Conservation (phyloP, 2,329 filamentous ascomycete species). For the Pseudocercospora fuligena region DNA sequence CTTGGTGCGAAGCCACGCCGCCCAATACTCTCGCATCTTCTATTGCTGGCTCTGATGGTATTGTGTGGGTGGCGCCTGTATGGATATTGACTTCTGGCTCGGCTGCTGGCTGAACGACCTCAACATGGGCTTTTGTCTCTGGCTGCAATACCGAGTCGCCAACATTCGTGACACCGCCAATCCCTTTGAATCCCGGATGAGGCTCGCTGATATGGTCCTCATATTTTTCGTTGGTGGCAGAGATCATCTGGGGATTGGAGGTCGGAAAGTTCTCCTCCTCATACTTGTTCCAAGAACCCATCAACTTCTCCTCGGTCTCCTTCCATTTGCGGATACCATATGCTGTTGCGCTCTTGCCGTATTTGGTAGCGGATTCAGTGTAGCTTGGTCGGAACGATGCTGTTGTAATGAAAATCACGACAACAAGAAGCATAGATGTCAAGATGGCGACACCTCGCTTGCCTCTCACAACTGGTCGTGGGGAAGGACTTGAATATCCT, state of each 20-base stretch:
- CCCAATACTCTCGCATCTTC: background rate
- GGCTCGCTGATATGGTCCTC: conserved; percentile 6
- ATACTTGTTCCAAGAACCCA: conserved; percentile 20
- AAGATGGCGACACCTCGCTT: conserved; percentile 19
- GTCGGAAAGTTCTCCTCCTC: conserved; percentile 21
- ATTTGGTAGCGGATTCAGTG: conserved; percentile 5
- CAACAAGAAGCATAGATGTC: conserved; percentile 18
- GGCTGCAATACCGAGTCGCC: conserved; percentile 1
- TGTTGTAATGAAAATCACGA: conserved; percentile 20
- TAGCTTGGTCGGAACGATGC: conserved; percentile 19
- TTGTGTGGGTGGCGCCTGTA: background rate
- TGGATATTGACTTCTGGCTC: background rate
- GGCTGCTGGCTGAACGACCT: background rate
- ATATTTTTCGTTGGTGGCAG: conserved; percentile 4
- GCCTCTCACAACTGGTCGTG: conserved; percentile 12
- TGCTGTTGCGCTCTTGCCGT: conserved; percentile 9
- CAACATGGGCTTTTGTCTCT: background rate
- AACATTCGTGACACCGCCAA: background rate
- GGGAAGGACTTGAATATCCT: background rate
- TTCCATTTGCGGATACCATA: conserved; percentile 20
- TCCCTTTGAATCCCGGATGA: conserved; percentile 3
- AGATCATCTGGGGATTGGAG: conserved; percentile 15
- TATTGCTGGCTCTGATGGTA: background rate
- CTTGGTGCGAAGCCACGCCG: background rate
- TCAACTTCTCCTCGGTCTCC: conserved; percentile 16